Conservation (phyloP, 345 rosid species). For the Viola odorata region DNA sequence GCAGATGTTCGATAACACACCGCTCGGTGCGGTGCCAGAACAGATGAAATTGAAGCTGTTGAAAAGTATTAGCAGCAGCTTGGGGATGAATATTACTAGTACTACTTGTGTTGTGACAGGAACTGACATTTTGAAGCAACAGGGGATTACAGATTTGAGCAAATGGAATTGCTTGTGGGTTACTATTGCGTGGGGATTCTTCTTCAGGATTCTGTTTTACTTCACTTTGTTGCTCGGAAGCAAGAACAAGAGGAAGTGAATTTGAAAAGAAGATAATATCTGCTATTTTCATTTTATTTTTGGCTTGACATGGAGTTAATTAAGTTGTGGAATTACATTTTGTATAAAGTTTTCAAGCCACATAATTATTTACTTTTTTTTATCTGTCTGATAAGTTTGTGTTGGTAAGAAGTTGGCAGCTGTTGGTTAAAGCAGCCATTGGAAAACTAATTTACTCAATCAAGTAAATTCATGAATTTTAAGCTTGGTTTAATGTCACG, state of each 20-base stretch:
- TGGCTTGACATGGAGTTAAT: too few relatives aligned
- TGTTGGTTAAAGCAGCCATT: too few relatives aligned
- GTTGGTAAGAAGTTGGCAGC: too few relatives aligned
- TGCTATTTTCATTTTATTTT: too few relatives aligned
- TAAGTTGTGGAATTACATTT: too few relatives aligned
- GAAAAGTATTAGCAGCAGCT: slow-evolving; percentile 20
- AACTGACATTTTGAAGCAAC: slow-evolving; percentile 14
- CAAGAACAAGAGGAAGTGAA: slow-evolving; percentile 30
- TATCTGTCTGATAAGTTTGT: too few relatives aligned
- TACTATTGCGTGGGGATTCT: slow-evolving; percentile 27
- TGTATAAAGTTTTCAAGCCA: too few relatives aligned
- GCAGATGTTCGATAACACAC: slow-evolving; percentile 29
- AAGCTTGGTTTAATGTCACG: too few relatives aligned
- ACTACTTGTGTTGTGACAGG: slow-evolving; percentile 25
- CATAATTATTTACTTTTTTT: too few relatives aligned
- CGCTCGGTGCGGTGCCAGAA: slow-evolving; percentile 12
- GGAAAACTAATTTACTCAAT: too few relatives aligned
- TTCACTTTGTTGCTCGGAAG: slow-evolving; percentile 28
- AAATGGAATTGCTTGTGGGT: slow-evolving; percentile 38
- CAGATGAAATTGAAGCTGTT: slow-evolving; percentile 18
- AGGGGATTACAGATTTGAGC: slow-evolving; percentile 22
- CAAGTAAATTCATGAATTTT: too few relatives aligned
- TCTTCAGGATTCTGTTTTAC: slow-evolving; percentile 31
- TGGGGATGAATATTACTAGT: slow-evolving; percentile 23
- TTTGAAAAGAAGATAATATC: background rate